Evolutionary conservation across 805 yeast species (phyloP), one percentile per base, ranked within the genome.

Genomic region (Candida nitratophila): DNA sequence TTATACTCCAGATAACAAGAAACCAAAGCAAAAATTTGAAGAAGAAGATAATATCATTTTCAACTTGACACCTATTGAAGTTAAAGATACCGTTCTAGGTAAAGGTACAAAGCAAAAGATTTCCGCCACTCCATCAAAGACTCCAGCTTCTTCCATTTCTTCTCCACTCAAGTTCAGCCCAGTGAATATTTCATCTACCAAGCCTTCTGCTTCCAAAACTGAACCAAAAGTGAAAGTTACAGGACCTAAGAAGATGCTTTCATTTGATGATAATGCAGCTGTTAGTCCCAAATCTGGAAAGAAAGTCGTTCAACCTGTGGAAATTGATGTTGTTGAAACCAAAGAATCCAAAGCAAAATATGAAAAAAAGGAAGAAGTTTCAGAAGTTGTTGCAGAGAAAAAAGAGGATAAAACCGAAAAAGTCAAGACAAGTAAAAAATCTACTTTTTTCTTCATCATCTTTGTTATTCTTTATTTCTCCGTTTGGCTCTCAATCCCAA

Each of bases 381-480:
- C 39, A 16, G 39, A 39, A 32, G 15, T 22, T 5, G 37, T 39
- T 11, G 37, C 30, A 31, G 17, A 11, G 6, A 19, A 14, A 31
- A 31, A 31, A 20, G 21, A 42, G n/a, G 37, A 32, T 2, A 30
- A 35, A 21, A 20, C 9, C 3, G 22, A 20, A 3, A 10, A 34
- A 20, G 3, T 4, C 5, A 17, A 26, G 14, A 5, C 24, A 7
- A 16, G 12, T 19, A 22, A 11, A 6, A n/a, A 17, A 16, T 21
- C 24, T 3, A 17, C 5, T 2, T 5, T 14, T 20, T 19, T 26
- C 17, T 33, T 19, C 20, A 14, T 5, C 3, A 5, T 24, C 2
- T 22, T 17, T 14, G 11, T 27, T 16, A 2, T 39, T 37, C 31
- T 59, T 34, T 52, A 51, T 27, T 55, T 64, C 22, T 15, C 65